Conservation (phyloP, 345 rosid species). For the Dovyalis caffra region DNA sequence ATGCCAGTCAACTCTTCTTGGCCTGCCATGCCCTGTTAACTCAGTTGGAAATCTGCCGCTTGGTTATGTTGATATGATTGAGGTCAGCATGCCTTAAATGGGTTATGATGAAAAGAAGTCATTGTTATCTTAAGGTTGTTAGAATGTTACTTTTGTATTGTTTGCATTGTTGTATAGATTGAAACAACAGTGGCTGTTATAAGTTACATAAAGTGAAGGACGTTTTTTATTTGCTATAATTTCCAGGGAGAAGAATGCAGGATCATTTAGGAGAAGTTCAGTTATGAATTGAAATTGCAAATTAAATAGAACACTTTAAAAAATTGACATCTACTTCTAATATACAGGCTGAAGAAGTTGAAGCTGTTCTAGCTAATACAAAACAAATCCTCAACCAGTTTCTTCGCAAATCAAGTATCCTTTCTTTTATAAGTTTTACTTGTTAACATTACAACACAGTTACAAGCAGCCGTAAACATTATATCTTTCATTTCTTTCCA, state of each 20-base stretch:
- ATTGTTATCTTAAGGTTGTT: not conserved
- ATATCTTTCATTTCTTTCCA: not conserved
- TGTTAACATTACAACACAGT: not conserved
- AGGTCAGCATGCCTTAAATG: slow-evolving; percentile 48
- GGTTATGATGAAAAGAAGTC: not conserved
- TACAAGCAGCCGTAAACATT: not conserved
- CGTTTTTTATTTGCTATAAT: not conserved
- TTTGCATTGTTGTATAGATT: too few relatives aligned
- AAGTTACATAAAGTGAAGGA: not conserved
- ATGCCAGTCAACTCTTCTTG: slow-evolving; percentile 85
- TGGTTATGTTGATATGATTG: slow-evolving; percentile 64
- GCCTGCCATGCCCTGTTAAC: slow-evolving; percentile 87
- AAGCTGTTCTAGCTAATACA: slow-evolving; percentile 90
- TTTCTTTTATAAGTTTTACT: slow-evolving; percentile 37
- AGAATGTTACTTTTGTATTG: too few relatives aligned
- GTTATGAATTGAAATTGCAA: not conserved
- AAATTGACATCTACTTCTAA: slow-evolving; percentile 18
- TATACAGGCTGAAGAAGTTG: slow-evolving; percentile 79
- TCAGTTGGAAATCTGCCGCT: slow-evolving; percentile 93
- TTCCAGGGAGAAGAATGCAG: not conserved
- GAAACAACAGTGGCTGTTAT: not conserved
- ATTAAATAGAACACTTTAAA: not conserved
- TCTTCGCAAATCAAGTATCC: slow-evolving; percentile 88
- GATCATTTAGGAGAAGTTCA: slow-evolving; percentile 5
- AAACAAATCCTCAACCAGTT: slow-evolving; percentile 92